phyloP scores from a whole-genome alignment of 306 rosid species.

The Vicia sativa region DNA sequence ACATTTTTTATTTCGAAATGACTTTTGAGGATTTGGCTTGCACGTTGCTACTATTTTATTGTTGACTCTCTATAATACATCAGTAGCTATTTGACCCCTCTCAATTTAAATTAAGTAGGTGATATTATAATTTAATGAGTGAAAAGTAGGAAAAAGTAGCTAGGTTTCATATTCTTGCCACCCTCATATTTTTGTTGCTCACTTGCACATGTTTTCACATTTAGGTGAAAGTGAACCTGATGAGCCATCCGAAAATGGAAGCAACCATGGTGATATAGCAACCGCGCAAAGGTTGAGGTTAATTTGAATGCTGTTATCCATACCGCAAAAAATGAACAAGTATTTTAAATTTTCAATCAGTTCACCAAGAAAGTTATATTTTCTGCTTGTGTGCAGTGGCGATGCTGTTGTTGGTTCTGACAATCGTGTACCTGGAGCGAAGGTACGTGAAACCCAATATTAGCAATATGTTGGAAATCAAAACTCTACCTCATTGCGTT shows the following conservation, averaged over 20 bases:
- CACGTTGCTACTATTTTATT: neutral
- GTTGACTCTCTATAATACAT: conserved; percentile 18
- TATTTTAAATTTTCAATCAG: conserved; percentile 21
- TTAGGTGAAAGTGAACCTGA: conserved; percentile 85
- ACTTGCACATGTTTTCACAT: conserved; percentile 48
- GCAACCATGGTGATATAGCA: conserved; percentile 54
- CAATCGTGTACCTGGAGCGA: conserved; percentile 44
- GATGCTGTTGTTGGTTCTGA: conserved; percentile 55
- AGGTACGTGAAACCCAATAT: conserved; percentile 47
- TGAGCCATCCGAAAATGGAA: conserved; percentile 60
- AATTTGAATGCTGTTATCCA: conserved; percentile 19
- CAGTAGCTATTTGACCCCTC: neutral
- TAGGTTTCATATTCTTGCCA: conserved; percentile 24
- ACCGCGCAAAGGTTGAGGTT: conserved; percentile 62
- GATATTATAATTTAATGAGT: conserved; percentile 19
- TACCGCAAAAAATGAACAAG: conserved; percentile 11
- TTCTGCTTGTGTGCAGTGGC: conserved; percentile 56
- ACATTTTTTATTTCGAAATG: conserved; percentile 25
- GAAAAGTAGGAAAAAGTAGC: conserved; percentile 11
- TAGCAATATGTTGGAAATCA: conserved; percentile 31
- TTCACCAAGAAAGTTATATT: conserved; percentile 37
- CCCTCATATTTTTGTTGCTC: conserved; percentile 42
- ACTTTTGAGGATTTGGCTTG: conserved; percentile 21
- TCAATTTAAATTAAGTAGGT: conserved; percentile 27
- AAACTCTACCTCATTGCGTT: conserved; percentile 28